A percentile compares a stretch with the other conserved stretches of the same genome.
Conservation (phyloP, 768 basidiomycete species). For the Amanita pseudoporphyria region DNA sequence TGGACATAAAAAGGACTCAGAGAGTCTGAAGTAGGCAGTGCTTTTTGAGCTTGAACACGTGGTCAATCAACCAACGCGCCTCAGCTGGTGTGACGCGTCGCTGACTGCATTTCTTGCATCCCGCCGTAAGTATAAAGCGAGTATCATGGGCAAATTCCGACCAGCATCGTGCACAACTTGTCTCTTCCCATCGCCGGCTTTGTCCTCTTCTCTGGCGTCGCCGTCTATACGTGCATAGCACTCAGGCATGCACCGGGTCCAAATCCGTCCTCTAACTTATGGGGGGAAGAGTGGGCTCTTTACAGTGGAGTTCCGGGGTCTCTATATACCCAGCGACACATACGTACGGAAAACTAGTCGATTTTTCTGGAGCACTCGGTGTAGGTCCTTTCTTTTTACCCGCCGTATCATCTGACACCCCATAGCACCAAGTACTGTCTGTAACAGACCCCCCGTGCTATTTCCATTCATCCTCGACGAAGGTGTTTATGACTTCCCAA, state of each 20-base stretch:
- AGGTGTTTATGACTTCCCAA: conserved; percentile 48
- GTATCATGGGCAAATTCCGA: background rate
- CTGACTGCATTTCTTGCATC: background rate
- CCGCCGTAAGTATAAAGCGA: background rate
- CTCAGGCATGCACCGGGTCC: conserved; percentile 47
- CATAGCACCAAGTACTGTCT: conserved; percentile 47
- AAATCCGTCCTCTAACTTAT: conserved; percentile 34
- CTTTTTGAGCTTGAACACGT: conserved; percentile 6
- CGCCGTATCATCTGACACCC: conserved; percentile 6
- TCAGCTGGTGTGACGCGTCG: no score
- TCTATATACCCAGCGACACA: conserved; percentile 44
- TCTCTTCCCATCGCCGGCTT: conserved; percentile 19
- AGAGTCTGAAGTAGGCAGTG: background rate
- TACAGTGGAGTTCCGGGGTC: conserved; percentile 44
- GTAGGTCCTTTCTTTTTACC: conserved; percentile 22
- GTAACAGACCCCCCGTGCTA: conserved; percentile 45
- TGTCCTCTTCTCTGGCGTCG: conserved; percentile 19
- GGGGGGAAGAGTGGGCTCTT: conserved; percentile 55
- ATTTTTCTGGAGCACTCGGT: conserved; percentile 47
- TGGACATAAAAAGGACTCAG: conserved; percentile 17
- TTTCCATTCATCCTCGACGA: conserved; percentile 46
- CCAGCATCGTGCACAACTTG: conserved; percentile 13
- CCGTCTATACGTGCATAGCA: conserved; percentile 21
- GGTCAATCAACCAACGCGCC: no score
- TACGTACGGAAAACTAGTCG: conserved; percentile 39